A percentile compares a stretch with the other conserved stretches of the same genome.
These are phyloP conservation scores for Effrenium voratum DNA, from an alignment of 73 alveolate genomes.

Conservation along the genomic window DNA sequence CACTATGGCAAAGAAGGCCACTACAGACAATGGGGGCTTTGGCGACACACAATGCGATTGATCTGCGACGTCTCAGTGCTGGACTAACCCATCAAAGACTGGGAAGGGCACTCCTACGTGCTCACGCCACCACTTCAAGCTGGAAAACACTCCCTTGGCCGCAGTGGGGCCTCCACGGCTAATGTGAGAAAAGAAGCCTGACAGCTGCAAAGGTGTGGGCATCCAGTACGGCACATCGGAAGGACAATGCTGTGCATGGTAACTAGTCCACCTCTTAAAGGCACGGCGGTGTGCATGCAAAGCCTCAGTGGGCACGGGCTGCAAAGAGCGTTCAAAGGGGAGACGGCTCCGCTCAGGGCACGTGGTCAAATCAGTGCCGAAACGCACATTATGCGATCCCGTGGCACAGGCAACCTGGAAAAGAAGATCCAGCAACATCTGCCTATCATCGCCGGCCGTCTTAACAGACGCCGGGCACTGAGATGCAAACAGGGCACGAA, in stretches of 20 bases:
- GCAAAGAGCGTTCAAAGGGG: background rate
- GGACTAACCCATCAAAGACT: background rate
- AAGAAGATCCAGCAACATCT: background rate
- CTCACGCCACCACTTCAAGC: background rate
- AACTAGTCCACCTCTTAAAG: background rate
- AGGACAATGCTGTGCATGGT: background rate
- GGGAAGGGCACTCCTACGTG: background rate
- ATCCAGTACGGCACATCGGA: background rate
- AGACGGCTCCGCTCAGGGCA: background rate
- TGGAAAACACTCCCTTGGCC: background rate
- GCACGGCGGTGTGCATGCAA: background rate
- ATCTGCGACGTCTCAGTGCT: background rate
- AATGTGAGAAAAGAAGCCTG: background rate
- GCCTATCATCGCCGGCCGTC: background rate
- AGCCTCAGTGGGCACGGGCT: background rate
- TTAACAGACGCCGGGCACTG: background rate
- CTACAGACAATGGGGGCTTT: background rate
- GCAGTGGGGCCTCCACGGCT: conserved; percentile 1
- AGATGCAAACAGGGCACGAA: background rate
- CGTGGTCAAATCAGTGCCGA: background rate
- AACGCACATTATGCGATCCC: background rate
- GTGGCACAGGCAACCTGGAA: background rate
- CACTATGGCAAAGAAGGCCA: background rate
- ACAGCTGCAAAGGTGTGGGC: background rate
- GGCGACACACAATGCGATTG: background rate